Evolutionary conservation across 495 filamentous ascomycete species (phyloP).

Genomic region (Immersiella caudata): DNA sequence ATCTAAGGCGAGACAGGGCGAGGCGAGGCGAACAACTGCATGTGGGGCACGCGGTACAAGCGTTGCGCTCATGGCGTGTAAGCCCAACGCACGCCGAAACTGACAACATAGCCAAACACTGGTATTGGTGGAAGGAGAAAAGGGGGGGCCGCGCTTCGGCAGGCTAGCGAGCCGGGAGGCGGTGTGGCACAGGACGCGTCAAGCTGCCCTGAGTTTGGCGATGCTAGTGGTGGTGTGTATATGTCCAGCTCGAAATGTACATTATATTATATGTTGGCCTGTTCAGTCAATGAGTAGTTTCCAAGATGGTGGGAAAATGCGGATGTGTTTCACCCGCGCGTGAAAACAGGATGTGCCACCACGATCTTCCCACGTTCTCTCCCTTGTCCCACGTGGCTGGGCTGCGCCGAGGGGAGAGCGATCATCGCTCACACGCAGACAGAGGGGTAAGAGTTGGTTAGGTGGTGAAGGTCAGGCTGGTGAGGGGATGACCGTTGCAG

Average conservation of each 20-base stretch:
- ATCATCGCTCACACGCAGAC: conserved; percentile 1
- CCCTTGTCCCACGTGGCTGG: conserved; percentile 4
- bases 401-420: neutral
- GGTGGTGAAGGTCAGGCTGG: neutral
- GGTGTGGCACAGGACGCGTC: neutral
- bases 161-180: neutral
- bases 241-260: neutral
- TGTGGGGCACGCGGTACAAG: neutral
- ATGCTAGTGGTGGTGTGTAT: neutral
- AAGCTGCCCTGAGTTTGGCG: neutral
- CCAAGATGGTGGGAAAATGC: conserved; percentile 28
- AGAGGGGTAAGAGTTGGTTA: neutral
- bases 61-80: neutral
- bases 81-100: neutral
- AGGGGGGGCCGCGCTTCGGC: neutral
- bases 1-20: conserved; percentile 4
- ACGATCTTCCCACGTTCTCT: neutral
- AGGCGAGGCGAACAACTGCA: conserved; percentile 7
- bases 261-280: neutral
- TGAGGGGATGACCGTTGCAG: neutral
- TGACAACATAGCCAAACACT: neutral
- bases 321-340: conserved; percentile 21
- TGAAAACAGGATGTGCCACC: conserved; percentile 5
- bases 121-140: neutral
- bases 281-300: neutral